Evolutionary conservation across 2,329 filamentous ascomycete species (phyloP), one percentile per base, ranked within the genome.

Genomic region (Diatrype stigma): DNA sequence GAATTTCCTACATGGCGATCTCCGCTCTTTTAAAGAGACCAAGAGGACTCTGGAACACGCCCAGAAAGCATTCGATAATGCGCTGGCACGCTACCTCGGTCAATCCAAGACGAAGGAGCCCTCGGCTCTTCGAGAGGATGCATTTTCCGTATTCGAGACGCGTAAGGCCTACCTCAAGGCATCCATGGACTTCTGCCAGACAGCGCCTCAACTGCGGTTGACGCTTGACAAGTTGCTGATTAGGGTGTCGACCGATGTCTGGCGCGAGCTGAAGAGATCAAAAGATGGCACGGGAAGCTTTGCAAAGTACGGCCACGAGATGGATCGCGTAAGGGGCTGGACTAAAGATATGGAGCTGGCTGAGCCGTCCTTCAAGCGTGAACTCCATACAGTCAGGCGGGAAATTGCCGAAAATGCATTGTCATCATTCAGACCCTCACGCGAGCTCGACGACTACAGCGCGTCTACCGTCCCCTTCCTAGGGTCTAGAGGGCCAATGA

Each of bases 61-160:
- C 0, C 94, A 99, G 70, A 90, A 90, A 70, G 80, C 82, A 3
- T 96, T 92, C 63, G 94, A 99, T 67, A 80, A 81, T 49, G 84
- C 89, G 3, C 80, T 96, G 51, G 82, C 89, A 21, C 84, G 92
- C 52, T 97, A 96, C 65, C 81, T 91, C 5, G 77, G 81, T 3
- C 91, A 96, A 70, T 88, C 86, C 58, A 97, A 96, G 75, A 86
- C 90, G 6, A 99, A 97, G 71, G 94, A 99, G 69, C 83, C 93
- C 0, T 96, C 91, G 0, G 83, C 91, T 1, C 76, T 99, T 50
- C 82, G 94, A 53, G 94, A 99, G 69, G 94, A 99, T 70, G 94
- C 94, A 0, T 99, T 99, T 63, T 86, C 94, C 66, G 83, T 97
- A 35, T 94, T 96, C 66, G 94, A 97, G 74, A 89, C 90, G 22